These are phyloP conservation scores for Mycena leptocephala DNA, from an alignment of 768 basidiomycete genomes.

Conservation along the genomic window DNA sequence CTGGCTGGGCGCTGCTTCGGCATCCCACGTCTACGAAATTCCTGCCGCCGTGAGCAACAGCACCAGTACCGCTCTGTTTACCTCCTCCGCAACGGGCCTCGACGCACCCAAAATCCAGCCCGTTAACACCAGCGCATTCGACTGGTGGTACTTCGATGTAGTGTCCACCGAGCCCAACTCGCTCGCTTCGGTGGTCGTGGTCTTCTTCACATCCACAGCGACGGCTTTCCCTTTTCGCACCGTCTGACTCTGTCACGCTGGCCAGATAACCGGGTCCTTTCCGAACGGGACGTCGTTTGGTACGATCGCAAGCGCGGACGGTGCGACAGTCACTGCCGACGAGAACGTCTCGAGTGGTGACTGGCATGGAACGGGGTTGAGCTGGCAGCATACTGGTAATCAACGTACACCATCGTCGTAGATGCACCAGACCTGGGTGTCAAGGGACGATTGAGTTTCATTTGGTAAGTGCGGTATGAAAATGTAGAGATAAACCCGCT, in stretches of 20 bases:
- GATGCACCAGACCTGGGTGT: slow-evolving; percentile 28
- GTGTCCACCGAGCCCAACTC: slow-evolving; percentile 30
- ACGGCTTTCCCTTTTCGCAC: slow-evolving; percentile 28
- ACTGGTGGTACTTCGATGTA: slow-evolving; percentile 41
- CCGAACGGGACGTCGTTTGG: slow-evolving; percentile 17
- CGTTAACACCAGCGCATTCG: slow-evolving; percentile 31
- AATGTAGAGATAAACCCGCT: not conserved
- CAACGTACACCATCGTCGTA: slow-evolving; percentile 21
- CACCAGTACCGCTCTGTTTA: slow-evolving; percentile 18
- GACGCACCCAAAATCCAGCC: slow-evolving; percentile 34
- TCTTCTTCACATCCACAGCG: slow-evolving; percentile 29
- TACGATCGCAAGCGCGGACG: not conserved
- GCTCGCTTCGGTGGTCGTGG: slow-evolving; percentile 27
- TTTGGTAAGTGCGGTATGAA: not conserved
- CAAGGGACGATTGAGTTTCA: slow-evolving; percentile 26
- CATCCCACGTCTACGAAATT: not conserved
- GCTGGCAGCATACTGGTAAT: slow-evolving; percentile 13
- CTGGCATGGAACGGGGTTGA: slow-evolving; percentile 33
- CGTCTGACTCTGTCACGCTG: slow-evolving; percentile 4
- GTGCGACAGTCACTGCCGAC: slow-evolving; percentile 24
- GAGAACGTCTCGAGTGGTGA: slow-evolving; percentile 26
- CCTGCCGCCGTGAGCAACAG: not conserved
- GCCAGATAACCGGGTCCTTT: slow-evolving; percentile 27
- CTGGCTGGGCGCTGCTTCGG: not conserved
- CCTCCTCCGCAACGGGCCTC: not conserved